Evolutionary conservation across 208 protist genomes (phyloP), one percentile per base, ranked within the genome.

Genomic region (Trypanosoma theileri): DNA sequence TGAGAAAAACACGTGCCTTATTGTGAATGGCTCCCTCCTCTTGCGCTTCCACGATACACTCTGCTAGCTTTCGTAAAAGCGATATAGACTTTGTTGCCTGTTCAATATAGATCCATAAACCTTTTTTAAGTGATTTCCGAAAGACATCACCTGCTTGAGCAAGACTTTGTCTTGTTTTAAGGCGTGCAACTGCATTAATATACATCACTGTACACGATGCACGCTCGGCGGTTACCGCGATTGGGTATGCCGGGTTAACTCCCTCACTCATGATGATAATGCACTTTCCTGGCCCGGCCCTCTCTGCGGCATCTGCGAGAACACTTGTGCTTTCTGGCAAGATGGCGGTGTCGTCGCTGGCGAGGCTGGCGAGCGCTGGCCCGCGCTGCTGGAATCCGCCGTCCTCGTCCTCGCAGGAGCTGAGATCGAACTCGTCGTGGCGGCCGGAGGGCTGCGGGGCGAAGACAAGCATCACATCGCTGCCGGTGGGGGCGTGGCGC

Each of bases 11-110:
- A 40, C 90, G 83, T 46, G 87, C 71, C 63, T 77, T 73, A 40
- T 62, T 42, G 59, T 91, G 74, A 73, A 95, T 88, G 45, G 70
- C 81, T 0, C 73, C 71, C 1, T 61, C 54, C 22, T 60, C 64
- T 58, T 82, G 64, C 12, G 84, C 81, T 59, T 91, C 86, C 35
- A 56, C 69, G 57, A 95, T 86, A 70, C 82, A 88, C 44, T 93
- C 86, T 40, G 81, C 87, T 12, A 95, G 56, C 66, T 91, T 91
- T 11, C 74, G 79, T 24, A 95, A 76, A 24, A 95, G 77, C 28
- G 90, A 92, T 53, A 95, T 95, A 14, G 90, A 95, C 71, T 95
- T 95, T 60, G 90, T 93, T 17, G 90, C 90, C 71, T 93, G 86
- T 70, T 95, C 90, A 58, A 95, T 84, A 66, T 88, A 95, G 61